Evolutionary conservation across 345 rosid genomes (phyloP).

Genomic region (Eucalyptus curtisii): DNA sequence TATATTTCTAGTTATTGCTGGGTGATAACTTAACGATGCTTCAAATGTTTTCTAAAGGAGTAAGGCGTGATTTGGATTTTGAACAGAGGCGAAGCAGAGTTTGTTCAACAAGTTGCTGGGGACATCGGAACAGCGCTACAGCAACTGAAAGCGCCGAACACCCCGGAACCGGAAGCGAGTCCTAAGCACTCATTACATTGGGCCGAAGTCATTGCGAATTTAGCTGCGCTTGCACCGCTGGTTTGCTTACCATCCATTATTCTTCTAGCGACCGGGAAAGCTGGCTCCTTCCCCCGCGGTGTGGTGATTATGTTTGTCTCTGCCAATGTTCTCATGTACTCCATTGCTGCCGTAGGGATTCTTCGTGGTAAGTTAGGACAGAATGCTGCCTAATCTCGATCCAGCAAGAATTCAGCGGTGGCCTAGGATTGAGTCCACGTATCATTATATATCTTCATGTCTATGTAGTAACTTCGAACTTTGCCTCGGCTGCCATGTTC

Average conservation of each 20-base stretch:
- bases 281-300: accelerated
- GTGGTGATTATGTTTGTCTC: accelerated
- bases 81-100: not conserved
- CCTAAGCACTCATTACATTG: accelerated
- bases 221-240: accelerated
- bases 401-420: not conserved
- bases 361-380: not conserved
- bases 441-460: not conserved
- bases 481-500: not conserved
- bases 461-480: not conserved
- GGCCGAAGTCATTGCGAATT: not conserved
- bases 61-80: not conserved
- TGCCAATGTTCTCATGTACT: accelerated
- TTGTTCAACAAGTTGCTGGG: not conserved
- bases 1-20: not conserved
- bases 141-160: not conserved
- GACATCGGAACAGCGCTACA: not conserved
- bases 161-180: not conserved
- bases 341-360: accelerated
- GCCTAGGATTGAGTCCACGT: not conserved
- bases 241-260: accelerated
- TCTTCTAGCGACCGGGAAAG: accelerated
- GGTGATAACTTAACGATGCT: not conserved
- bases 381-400: not conserved
- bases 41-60: not conserved